Conservation (phyloP, 768 basidiomycete genomes). For the Phaeolepiota aurea region DNA sequence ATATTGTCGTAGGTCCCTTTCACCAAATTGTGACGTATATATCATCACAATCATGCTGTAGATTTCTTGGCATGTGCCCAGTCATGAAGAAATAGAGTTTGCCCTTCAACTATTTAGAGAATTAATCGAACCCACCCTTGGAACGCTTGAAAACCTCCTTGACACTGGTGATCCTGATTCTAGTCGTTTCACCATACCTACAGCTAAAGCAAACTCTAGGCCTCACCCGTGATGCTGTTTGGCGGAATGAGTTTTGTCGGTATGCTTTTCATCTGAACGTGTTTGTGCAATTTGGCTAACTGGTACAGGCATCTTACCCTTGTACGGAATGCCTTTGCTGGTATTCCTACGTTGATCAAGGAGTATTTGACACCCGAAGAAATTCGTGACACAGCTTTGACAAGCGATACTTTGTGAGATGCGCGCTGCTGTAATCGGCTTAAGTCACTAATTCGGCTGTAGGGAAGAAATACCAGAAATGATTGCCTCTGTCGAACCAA, state of each 20-base stretch:
- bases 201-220: constrained; percentile 18
- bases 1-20: constrained; percentile 47
- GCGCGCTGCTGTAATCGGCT: background rate
- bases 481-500: constrained; percentile 53
- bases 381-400: constrained; percentile 28
- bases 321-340: constrained; percentile 68
- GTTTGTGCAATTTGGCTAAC: background rate
- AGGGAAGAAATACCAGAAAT: constrained; percentile 75
- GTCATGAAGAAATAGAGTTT: constrained; percentile 63
- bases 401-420: constrained; percentile 64
- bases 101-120: constrained; percentile 60
- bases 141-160: constrained; percentile 47
- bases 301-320: constrained; percentile 51
- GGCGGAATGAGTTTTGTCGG: constrained; percentile 87
- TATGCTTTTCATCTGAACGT: constrained; percentile 17
- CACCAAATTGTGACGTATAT: no score
- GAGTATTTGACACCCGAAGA: constrained; percentile 46
- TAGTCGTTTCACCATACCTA: background rate
- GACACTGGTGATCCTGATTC: constrained; percentile 30
- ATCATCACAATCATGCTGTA: no score
- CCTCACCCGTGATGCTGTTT: constrained; percentile 45
- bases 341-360: constrained; percentile 59
- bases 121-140: constrained; percentile 56
- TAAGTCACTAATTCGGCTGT: constrained; percentile 4
- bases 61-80: constrained; percentile 77